Percentiles rank a stretch among this genome's conserved stretches.
Conservation (phyloP, 768 basidiomycete species). For the Galerina sulciceps region DNA sequence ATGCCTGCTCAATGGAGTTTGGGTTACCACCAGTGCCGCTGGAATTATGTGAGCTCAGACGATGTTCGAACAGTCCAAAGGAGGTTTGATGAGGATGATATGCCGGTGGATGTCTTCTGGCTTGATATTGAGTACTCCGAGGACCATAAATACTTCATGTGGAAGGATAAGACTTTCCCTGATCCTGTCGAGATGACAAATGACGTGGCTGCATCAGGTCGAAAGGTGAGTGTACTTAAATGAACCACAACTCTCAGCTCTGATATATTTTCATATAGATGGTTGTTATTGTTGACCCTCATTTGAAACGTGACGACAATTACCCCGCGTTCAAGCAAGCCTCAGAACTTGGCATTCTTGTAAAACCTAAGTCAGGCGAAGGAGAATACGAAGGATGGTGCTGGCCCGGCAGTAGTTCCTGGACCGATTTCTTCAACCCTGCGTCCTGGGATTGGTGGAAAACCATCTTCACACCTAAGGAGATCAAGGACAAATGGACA, state of each 20-base stretch:
- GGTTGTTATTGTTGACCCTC: slow-evolving; percentile 97
- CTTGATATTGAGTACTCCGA: slow-evolving; percentile 95
- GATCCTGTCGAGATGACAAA: slow-evolving; percentile 94
- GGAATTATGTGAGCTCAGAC: slow-evolving; percentile 94
- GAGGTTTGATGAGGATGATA: slow-evolving; percentile 91
- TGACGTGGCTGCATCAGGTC: slow-evolving; percentile 80
- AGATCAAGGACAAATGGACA: slow-evolving; percentile 61
- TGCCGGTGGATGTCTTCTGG: slow-evolving; percentile 97
- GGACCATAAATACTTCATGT: slow-evolving; percentile 97
- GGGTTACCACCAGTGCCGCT: slow-evolving; percentile 96
- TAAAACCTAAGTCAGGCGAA: slow-evolving; percentile 79
- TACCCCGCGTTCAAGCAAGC: slow-evolving; percentile 90
- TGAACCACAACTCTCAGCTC: not conserved
- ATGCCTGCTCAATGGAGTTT: slow-evolving; percentile 92
- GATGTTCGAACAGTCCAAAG: slow-evolving; percentile 86
- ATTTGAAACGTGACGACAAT: slow-evolving; percentile 79
- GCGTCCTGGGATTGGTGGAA: slow-evolving; percentile 91
- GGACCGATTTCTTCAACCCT: slow-evolving; percentile 98
- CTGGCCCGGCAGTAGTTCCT: slow-evolving; percentile 95
- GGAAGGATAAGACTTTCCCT: slow-evolving; percentile 92
- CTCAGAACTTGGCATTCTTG: slow-evolving; percentile 77
- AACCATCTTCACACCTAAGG: slow-evolving; percentile 71
- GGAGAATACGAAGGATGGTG: slow-evolving; percentile 98
- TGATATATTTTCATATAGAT: slow-evolving; percentile 57
- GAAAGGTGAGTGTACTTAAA: slow-evolving; percentile 62